Evolutionary conservation across 257 asterid genomes (phyloP), one percentile per base, ranked within the genome.

Genomic region (Scutellaria barbata): DNA sequence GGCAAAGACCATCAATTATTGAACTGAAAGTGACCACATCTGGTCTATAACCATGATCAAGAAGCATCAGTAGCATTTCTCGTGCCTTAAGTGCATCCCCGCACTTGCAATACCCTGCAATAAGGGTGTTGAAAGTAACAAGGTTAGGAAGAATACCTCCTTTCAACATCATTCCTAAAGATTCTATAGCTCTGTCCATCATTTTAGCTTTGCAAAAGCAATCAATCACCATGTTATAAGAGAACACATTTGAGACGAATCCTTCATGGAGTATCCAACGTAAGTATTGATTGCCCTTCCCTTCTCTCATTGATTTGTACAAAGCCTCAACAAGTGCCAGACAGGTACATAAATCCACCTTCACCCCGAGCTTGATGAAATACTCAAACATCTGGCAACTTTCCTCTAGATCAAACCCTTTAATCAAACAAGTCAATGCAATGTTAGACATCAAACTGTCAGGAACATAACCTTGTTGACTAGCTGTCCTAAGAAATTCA

Each of bases 11-110:
- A 45, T 94, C 87, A 33, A 94, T 89, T 73, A 94, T 71, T 20
- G 96, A 85, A 78, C 86, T 84, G 83, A 94, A 94, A 40, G 96
- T 90, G 84, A 83, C 86, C 46, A 79, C 79, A 46, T 94, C 96
- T 12, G 96, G 98, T 74, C 66, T 88, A 53, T 81, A 84, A 22
- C 92, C 91, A 71, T 48, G 75, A 67, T 80, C 76, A 10, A 90
- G 50, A 57, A 94, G 89, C 86, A 84, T 80, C 71, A 78, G 46
- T 17, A 94, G 81, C 80, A 86, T 59, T 68, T 88, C 83, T 3
- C 77, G 83, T 50, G 92, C 90, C 77, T 79, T 83, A 9, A 14
- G 45, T 48, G 81, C 71, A 69, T 89, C 83, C 69, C 89, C 85
- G 46, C 66, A 73, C 86, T 80, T 94, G 83, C 81, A 87, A 79